Evolutionary conservation across 306 rosid genomes (phyloP), one percentile per base, ranked within the genome.

Genomic region (Arachis stenosperma): DNA sequence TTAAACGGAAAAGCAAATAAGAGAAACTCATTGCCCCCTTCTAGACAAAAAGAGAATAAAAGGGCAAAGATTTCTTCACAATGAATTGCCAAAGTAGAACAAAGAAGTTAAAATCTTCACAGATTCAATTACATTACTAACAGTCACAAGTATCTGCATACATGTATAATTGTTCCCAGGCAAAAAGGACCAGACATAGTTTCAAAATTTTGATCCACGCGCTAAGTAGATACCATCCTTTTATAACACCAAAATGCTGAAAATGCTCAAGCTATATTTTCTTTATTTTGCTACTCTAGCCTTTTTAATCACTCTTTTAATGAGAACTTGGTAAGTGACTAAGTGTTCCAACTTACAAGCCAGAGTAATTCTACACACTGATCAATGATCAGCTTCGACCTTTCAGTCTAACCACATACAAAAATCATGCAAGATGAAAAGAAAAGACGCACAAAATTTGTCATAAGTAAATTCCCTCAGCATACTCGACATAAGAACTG

Each of bases 391-490:
- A 71, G 50, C 14, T 64, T 64, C 17, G 55, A 71, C 29, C 14
- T 64, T 64, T 55, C 58, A 63, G 54, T 43, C 61, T 30, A 53
- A 52, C 47, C 70, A 76, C 9, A 52, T 27, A 62, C 57, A 77
- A 69, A 43, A 51, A 54, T 51, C n/a, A 37, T 61, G 80, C 15
- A 68, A 39, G 39, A 46, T 33, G 27, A 22, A 22, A 52, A 63
- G 14, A 14, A 27, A 13, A 68, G 22, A 44, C 10, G 8, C 22
- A 13, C 5, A 10, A 58, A 11, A 30, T 2, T 8, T 15, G 51
- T 17, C 58, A 54, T 22, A 50, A 22, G 27, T 13, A 43, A 78
- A 15, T 36, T 44, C 6, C 61, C 40, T 61, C 27, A 36, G 61
- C 11, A 10, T 8, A 54, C 47, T 17, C 36, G 30, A 50, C 41